These are phyloP conservation scores for Phytophthora foliorum DNA, from an alignment of 352 stramenopile species.

Conservation along the genomic window DNA sequence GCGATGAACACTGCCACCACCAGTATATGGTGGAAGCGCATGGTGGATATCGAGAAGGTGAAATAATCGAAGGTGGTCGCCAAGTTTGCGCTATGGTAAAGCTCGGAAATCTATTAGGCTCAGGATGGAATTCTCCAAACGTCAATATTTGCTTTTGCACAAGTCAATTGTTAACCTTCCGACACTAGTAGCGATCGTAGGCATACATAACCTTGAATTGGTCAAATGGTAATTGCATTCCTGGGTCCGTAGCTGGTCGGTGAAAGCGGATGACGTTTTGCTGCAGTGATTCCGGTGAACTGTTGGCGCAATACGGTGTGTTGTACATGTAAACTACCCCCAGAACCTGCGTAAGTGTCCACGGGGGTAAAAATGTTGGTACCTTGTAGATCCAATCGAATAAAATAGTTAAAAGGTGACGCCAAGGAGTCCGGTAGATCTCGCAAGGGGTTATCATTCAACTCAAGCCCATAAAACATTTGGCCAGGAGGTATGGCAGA, in stretches of 20 bases:
- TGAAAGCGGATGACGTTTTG: neutral
- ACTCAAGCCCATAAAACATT: neutral
- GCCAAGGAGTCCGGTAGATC: neutral
- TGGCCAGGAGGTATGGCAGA: neutral
- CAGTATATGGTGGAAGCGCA: too few species aligned
- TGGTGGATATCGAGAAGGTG: too few species aligned
- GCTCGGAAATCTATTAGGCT: neutral
- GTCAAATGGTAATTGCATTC: neutral
- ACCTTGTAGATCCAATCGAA: slow-evolving; percentile 2
- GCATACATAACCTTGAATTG: neutral
- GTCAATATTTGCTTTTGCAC: too few species aligned
- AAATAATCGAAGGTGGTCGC: too few species aligned
- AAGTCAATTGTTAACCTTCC: too few species aligned
- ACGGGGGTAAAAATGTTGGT: slow-evolving; percentile 11
- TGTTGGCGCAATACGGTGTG: slow-evolving; percentile 6
- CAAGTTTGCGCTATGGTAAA: too few species aligned
- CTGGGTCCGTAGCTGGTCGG: neutral
- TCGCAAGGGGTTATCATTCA: slow-evolving; percentile 3
- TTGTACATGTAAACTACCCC: slow-evolving; percentile 9
- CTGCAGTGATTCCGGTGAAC: neutral
- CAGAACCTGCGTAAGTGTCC: slow-evolving; percentile 10
- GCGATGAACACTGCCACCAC: too few species aligned
- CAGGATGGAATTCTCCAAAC: neutral
- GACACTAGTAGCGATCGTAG: neutral
- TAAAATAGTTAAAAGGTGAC: slow-evolving; percentile 6